Evolutionary conservation across 2,329 filamentous ascomycete genomes (phyloP).

Genomic region (Epicoccum sorghinum): DNA sequence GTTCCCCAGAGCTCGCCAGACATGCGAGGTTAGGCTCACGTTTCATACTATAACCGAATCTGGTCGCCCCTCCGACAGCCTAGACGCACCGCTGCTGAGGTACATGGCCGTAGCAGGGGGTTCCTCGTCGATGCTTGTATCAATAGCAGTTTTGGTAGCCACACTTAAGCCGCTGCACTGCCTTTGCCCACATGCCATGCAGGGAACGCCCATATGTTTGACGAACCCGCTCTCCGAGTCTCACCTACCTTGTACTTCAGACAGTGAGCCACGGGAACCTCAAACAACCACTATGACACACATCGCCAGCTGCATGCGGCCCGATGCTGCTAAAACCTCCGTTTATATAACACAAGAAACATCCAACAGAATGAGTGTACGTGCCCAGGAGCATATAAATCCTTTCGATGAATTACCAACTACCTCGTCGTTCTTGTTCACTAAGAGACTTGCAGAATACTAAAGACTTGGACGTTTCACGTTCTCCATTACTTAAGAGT

Average conservation of each 20-base stretch:
- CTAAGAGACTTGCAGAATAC: slow-evolving; percentile 42
- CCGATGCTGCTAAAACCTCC: slow-evolving; percentile 37
- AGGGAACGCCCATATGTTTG: slow-evolving; percentile 50
- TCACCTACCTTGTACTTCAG: slow-evolving; percentile 47
- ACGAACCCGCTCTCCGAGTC: slow-evolving; percentile 48
- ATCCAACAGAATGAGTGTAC: slow-evolving; percentile 40
- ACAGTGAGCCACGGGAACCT: slow-evolving; percentile 45
- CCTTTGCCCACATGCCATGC: slow-evolving; percentile 45
- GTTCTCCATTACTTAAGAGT: slow-evolving; percentile 30
- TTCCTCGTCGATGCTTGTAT: slow-evolving; percentile 42
- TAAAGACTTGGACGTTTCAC: slow-evolving; percentile 27
- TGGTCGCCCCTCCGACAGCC: slow-evolving; percentile 43
- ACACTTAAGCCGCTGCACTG: slow-evolving; percentile 45
- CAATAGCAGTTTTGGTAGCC: slow-evolving; percentile 46
- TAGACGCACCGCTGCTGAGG: slow-evolving; percentile 42
- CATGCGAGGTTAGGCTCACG: slow-evolving; percentile 45
- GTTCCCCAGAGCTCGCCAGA: slow-evolving; percentile 50
- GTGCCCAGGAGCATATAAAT: slow-evolving; percentile 27
- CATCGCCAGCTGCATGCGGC: slow-evolving; percentile 52
- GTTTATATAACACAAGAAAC: slow-evolving; percentile 50
- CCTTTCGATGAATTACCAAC: slow-evolving; percentile 39
- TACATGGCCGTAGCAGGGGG: slow-evolving; percentile 39
- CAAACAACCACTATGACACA: slow-evolving; percentile 50
- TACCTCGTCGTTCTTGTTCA: slow-evolving; percentile 44
- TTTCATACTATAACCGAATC: slow-evolving; percentile 46